These are phyloP conservation scores for Acacia pycnantha DNA, from an alignment of 331 rosid genomes.

Conservation along the genomic window DNA sequence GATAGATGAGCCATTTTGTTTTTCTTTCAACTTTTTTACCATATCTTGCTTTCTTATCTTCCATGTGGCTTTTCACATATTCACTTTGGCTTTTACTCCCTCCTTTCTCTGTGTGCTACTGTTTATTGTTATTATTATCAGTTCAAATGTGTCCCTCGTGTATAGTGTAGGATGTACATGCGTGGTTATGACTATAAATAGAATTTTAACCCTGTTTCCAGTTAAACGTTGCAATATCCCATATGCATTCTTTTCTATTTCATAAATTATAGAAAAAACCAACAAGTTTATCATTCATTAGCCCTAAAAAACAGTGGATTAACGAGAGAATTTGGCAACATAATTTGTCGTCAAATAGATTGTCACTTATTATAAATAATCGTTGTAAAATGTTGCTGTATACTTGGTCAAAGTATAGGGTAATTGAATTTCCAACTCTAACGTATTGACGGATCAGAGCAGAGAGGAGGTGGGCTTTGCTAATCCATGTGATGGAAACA, in stretches of 20 bases:
- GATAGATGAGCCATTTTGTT: slow-evolving; percentile 12
- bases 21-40: background rate
- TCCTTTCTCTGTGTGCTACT: background rate
- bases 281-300: no score
- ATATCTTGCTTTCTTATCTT: background rate
- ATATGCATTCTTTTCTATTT: background rate
- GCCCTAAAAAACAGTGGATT: no score
- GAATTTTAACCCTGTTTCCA: background rate
- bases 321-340: no score
- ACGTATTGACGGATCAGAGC: background rate
- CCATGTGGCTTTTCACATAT: background rate
- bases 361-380: no score
- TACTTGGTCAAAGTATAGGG: no score
- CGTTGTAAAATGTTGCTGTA: no score
- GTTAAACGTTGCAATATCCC: background rate
- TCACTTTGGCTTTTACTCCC: background rate
- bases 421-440: background rate
- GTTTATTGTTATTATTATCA: background rate
- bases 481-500: slow-evolving; percentile 14
- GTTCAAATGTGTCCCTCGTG: background rate
- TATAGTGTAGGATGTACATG: background rate
- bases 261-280: background rate
- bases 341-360: no score
- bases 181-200: background rate
- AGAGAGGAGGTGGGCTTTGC: background rate